A percentile compares a stretch with the other conserved stretches of the same genome.
These are phyloP conservation scores for Areca catechu DNA, from an alignment of 176 grass and related monocot genomes.

Conservation along the genomic window DNA sequence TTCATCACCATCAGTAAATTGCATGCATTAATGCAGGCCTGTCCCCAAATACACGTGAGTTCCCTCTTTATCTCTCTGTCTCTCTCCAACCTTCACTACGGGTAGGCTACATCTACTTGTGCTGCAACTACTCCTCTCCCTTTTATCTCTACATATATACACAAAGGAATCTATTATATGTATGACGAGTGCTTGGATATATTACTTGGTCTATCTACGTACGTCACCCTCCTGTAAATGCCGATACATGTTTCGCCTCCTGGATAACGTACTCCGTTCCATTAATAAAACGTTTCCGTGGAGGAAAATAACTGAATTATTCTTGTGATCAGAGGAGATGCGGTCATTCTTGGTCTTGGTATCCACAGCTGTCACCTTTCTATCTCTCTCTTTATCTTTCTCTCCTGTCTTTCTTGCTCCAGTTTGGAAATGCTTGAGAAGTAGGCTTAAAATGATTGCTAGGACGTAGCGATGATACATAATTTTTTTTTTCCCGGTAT, in stretches of 20 bases:
- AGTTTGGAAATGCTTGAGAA: neutral
- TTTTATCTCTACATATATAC: no score
- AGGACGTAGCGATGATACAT: neutral
- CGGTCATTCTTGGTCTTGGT: neutral
- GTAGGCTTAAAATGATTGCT: neutral
- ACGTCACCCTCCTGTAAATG: neutral
- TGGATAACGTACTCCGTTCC: neutral
- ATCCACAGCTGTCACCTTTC: neutral
- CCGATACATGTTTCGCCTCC: neutral
- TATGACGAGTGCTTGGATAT: no score
- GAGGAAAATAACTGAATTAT: no score
- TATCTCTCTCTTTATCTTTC: neutral
- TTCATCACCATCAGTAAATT: conserved; percentile 21
- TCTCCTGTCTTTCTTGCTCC: no score
- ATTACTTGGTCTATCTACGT: no score
- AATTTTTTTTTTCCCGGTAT: neutral
- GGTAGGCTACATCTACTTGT: neutral
- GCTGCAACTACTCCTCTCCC: neutral
- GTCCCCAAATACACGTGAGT: conserved; percentile 19
- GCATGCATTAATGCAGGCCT: conserved; percentile 21
- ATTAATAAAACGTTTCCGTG: neutral
- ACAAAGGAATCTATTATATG: no score
- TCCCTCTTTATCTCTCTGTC: neutral
- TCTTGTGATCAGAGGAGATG: no score
- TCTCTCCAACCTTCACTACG: neutral